Base-by-base conservation (phyloP, 2,329 filamentous ascomycete species). In the Cladosporium sp. region DNA sequence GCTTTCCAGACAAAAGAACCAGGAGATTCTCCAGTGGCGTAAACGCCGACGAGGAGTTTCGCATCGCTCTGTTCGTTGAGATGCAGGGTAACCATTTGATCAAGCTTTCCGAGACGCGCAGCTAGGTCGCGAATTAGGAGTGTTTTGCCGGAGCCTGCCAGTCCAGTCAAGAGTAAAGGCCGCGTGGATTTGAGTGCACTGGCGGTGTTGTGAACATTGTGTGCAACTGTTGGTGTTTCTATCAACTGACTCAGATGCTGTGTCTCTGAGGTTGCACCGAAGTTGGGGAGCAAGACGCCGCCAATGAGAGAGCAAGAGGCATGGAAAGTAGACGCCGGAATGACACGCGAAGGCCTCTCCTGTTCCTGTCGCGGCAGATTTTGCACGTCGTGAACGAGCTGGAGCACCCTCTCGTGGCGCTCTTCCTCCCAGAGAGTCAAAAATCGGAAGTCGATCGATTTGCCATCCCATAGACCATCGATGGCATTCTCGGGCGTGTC, bases 11-110 rank as follows among this genome's bases (percentile, higher is more conserved):
- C 80, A 65, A 98, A 98, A 8, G 88, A 91, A 1, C 91, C 91
- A 1, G 90, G 91, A 53, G 85, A 86, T 13, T 86, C 82, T 51
- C 90, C 91, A 18, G 90, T 93, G 1, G 92, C 88, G 69, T 99
- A 97, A 65, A 97, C 82, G 3, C 93, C 93, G 55, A 98, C 82
- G 35, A 99, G 80, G 73, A 95, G 87, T 69, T 98, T 99, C 0
- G 92, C 91, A 69, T 99, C 93, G 2, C 91, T 97, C 68, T 99
- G 94, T 69, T 97, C 93, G 65, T 98, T 98, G 29, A 99, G 75
- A 68, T 98, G 92, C 25, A 99, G 76, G 3, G 92, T 97, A 46
- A 98, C 86, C 83, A 98, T 90, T 52, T 80, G 82, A 5, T 84
- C 79, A 18, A 87, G 80, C 69, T 88, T 88, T 54, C 86, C 87